Evolutionary conservation across 2,329 filamentous ascomycete species (phyloP).

Genomic region (Verticillium zaregamsianum): DNA sequence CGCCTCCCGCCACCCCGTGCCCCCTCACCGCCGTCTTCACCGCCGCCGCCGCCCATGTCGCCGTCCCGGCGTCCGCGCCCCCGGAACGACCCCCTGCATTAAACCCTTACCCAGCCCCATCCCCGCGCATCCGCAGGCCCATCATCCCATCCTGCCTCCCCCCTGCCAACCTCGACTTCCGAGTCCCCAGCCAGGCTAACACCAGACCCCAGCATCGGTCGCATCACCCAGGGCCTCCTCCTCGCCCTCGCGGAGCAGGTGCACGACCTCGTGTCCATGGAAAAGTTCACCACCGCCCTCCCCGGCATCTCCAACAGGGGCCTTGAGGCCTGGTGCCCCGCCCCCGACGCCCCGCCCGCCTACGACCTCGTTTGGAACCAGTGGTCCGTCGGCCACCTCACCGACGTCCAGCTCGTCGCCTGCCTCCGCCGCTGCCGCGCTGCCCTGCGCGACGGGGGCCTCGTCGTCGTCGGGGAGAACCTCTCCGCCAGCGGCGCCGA

Average conservation of each 20-base stretch:
- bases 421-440: conserved; percentile 61
- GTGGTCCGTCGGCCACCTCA: conserved; percentile 85
- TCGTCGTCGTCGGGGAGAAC: conserved; percentile 61
- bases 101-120: background rate
- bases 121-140: background rate
- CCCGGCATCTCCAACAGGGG: conserved; percentile 66
- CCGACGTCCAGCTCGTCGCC: conserved; percentile 64
- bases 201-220: conserved; percentile 59
- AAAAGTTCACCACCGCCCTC: conserved; percentile 66
- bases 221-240: conserved; percentile 77
- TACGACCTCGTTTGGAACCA: conserved; percentile 89
- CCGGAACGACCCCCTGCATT: conserved; percentile 1
- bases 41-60: conserved; percentile 4
- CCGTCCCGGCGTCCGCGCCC: conserved; percentile 7
- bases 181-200: background rate
- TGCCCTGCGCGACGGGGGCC: conserved; percentile 22
- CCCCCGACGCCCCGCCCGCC: conserved; percentile 23
- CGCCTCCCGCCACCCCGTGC: background rate
- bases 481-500: conserved; percentile 55
- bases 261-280: conserved; percentile 81
- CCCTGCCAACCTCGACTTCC: too few relatives aligned
- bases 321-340: conserved; percentile 64
- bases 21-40: conserved; percentile 2
- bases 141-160: background rate
- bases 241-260: conserved; percentile 64